These are phyloP conservation scores for Diatrype stigma DNA, from an alignment of 2,329 filamentous ascomycete species.

Conservation along the genomic window DNA sequence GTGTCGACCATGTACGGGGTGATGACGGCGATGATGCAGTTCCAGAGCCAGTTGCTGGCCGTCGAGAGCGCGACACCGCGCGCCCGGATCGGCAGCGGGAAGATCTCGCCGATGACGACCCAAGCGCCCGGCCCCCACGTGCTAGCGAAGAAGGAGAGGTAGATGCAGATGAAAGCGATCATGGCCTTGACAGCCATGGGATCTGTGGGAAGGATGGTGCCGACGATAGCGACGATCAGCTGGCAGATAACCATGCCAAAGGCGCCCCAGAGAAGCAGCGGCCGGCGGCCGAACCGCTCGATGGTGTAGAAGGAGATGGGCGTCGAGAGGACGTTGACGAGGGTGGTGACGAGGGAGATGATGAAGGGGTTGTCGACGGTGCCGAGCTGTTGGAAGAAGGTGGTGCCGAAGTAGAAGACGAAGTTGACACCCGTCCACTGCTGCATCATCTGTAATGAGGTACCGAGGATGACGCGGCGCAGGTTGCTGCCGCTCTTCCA, in stretches of 20 bases:
- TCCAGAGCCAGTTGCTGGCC: slow-evolving; percentile 90
- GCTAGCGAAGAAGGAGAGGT: slow-evolving; percentile 87
- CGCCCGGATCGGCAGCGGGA: slow-evolving; percentile 82
- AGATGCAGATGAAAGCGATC: slow-evolving; percentile 86
- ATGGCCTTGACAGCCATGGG: slow-evolving; percentile 58
- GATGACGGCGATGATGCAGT: slow-evolving; percentile 66
- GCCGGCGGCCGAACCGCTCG: slow-evolving; percentile 76
- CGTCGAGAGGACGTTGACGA: slow-evolving; percentile 83
- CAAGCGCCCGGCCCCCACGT: slow-evolving; percentile 79
- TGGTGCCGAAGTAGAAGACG: slow-evolving; percentile 82
- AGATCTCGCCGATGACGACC: slow-evolving; percentile 86
- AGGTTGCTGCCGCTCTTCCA: slow-evolving; percentile 61
- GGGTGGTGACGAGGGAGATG: slow-evolving; percentile 78
- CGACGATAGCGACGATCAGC: slow-evolving; percentile 78
- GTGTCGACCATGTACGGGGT: slow-evolving; percentile 65
- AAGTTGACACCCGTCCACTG: slow-evolving; percentile 84
- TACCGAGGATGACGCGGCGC: slow-evolving; percentile 67
- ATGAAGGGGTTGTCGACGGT: slow-evolving; percentile 76
- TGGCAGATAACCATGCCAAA: slow-evolving; percentile 81
- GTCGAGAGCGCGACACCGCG: slow-evolving; percentile 84
- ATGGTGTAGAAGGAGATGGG: slow-evolving; percentile 84
- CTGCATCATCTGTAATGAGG: slow-evolving; percentile 76
- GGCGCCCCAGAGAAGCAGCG: slow-evolving; percentile 74
- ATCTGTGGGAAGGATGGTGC: slow-evolving; percentile 42
- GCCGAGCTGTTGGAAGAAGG: slow-evolving; percentile 76